These are phyloP conservation scores for Neofusicoccum umdonicola DNA, from an alignment of 2,329 filamentous ascomycete species.

Conservation along the genomic window DNA sequence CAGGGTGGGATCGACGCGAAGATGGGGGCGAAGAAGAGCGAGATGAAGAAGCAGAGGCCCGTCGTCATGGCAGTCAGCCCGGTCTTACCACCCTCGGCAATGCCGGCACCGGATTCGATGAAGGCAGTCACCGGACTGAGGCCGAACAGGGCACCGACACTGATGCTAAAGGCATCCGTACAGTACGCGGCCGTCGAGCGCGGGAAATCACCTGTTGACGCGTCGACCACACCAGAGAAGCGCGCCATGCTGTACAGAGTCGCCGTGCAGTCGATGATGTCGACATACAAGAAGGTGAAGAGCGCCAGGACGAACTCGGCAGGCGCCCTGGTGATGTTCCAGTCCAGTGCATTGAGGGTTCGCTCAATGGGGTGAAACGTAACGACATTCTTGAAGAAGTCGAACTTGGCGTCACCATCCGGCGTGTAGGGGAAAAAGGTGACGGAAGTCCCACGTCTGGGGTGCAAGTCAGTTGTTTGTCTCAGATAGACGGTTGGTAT, in stretches of 20 bases:
- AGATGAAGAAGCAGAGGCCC: constrained; percentile 81
- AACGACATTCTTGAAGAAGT: constrained; percentile 84
- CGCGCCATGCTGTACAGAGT: constrained; percentile 88
- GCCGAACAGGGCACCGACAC: constrained; percentile 75
- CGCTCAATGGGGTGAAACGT: constrained; percentile 73
- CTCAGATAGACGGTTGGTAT: not conserved
- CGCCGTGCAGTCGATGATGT: constrained; percentile 84
- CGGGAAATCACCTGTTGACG: constrained; percentile 80
- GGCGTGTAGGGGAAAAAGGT: constrained; percentile 75
- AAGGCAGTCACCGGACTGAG: constrained; percentile 81
- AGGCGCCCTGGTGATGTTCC: constrained; percentile 63
- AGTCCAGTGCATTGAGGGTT: constrained; percentile 70
- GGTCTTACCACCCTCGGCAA: constrained; percentile 81
- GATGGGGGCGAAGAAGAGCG: constrained; percentile 85
- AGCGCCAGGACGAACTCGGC: constrained; percentile 78
- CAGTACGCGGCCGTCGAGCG: constrained; percentile 81
- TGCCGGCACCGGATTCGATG: constrained; percentile 83
- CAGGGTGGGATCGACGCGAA: constrained; percentile 87
- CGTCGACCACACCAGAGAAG: constrained; percentile 76
- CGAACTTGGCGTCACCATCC: constrained; percentile 66
- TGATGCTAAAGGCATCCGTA: constrained; percentile 78
- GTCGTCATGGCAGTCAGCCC: constrained; percentile 76
- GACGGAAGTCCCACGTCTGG: constrained; percentile 62
- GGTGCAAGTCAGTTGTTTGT: constrained; percentile 22
- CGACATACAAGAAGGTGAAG: constrained; percentile 87